Conservation (phyloP, 805 yeast genomes). For the Clavispora asparagi region DNA sequence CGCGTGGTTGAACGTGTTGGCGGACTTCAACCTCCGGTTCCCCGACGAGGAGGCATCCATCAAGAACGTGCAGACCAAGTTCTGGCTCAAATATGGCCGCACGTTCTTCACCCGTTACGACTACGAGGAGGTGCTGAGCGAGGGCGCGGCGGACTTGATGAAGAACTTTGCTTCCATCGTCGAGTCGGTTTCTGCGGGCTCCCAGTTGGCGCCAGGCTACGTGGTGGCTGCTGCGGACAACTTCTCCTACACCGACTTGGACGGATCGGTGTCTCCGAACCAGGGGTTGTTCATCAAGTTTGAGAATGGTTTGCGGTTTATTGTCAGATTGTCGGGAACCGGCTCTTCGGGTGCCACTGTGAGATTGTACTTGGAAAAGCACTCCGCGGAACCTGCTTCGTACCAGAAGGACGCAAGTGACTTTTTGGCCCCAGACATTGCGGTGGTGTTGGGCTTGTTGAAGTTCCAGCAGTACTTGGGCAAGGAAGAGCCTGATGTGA, state of each 20-base stretch:
- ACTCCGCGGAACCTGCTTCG: constrained; percentile 53
- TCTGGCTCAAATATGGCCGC: constrained; percentile 92
- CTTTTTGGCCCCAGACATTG: constrained; percentile 59
- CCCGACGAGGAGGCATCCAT: constrained; percentile 62
- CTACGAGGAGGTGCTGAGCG: constrained; percentile 75
- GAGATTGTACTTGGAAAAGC: constrained; percentile 84
- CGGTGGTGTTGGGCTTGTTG: constrained; percentile 60
- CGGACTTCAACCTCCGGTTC: constrained; percentile 63
- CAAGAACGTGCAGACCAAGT: constrained; percentile 70
- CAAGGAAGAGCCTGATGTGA: constrained; percentile 83
- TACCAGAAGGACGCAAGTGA: constrained; percentile 55
- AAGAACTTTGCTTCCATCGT: constrained; percentile 34
- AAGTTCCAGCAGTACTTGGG: constrained; percentile 71
- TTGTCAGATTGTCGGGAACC: constrained; percentile 91
- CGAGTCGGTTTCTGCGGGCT: constrained; percentile 38
- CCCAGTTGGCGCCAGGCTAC: constrained; percentile 42
- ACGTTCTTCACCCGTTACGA: constrained; percentile 97
- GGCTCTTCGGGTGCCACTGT: constrained; percentile 98
- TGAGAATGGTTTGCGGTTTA: constrained; percentile 75
- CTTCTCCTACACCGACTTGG: constrained; percentile 89
- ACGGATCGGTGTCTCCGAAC: constrained; percentile 80
- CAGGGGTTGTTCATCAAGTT: constrained; percentile 88
- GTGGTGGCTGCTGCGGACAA: constrained; percentile 75
- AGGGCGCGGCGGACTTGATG: constrained; percentile 69
- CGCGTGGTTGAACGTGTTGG: constrained; percentile 95